Evolutionary conservation across 495 filamentous ascomycete genomes (phyloP), one percentile per base, ranked within the genome.

Genomic region (Xylaria flabelliformis): DNA sequence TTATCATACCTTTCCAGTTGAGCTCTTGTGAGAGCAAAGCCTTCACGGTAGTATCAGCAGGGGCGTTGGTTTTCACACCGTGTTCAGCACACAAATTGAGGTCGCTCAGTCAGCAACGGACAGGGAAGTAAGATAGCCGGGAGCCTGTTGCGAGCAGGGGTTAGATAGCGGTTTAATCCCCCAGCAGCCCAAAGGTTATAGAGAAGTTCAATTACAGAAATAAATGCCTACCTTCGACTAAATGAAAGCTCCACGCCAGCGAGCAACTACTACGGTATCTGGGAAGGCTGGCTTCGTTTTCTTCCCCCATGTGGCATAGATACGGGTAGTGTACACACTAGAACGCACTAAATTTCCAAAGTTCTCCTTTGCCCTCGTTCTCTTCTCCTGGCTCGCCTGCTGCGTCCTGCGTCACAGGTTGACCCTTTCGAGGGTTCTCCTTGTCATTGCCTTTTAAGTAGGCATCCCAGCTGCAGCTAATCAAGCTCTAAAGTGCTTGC

Each of bases 401-500:
- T n/a, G n/a, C n/a, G n/a, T n/a, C 12, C 21, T 24, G 26, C n/a
- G n/a, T 64, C 61, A 42, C 34, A 67, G 26, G 64, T 26, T 36
- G n/a, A 56, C 19, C 1, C 50, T n/a, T 32, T 36, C 65, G 36
- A 34, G 34, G 50, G 65, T 32, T 32, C 48, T 67, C 65, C 50
- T 67, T 67, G 53, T 5, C 24, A 26, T 42, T 36, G 34, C 34
- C 26, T 29, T 29, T 42, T 42, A 42, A 42, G 63, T 44, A 10
- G 64, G 1, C 46, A 24, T 21, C 26, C 29, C 44, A 55, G 65
- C 21, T 29, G 65, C 65, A 56, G 19, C 50, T 24, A 24, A 17
- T 8, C 46, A 67, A 44, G 50, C 36, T 56, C 44, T 42, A 29
- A 19, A 41, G 48, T 56, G 64, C 36, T 32, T 67, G 65, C 9